Evolutionary conservation across 192 early-diverging fungal genomes (phyloP).

Genomic region (Coemansia sp.): DNA sequence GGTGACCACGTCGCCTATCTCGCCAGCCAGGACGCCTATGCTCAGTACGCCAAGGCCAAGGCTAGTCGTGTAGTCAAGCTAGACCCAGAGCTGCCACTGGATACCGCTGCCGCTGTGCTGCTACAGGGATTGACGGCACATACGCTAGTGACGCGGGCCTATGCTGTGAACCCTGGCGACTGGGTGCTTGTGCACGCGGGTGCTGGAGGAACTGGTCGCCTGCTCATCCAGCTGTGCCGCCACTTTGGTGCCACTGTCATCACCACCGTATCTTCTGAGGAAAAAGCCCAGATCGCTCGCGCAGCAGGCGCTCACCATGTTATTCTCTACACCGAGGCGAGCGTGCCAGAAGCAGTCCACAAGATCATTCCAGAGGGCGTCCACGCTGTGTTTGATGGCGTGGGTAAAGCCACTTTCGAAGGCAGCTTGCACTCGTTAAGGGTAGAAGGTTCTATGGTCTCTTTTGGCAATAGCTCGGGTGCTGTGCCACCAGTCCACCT

Average conservation of each 20-base stretch:
- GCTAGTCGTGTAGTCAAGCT: conserved; percentile 48
- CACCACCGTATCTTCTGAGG: conserved; percentile 71
- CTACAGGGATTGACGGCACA: conserved; percentile 85
- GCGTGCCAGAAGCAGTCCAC: conserved; percentile 64
- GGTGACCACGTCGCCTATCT: conserved; percentile 85
- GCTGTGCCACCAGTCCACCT: conserved; percentile 65
- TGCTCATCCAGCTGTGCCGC: conserved; percentile 76
- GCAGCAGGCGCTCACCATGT: conserved; percentile 67
- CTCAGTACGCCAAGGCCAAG: conserved; percentile 66
- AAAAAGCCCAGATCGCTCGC: conserved; percentile 65
- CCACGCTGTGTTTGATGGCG: conserved; percentile 82
- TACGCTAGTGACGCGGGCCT: conserved; percentile 66
- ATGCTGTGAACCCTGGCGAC: conserved; percentile 69
- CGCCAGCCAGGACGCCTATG: conserved; percentile 59
- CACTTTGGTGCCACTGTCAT: conserved; percentile 82
- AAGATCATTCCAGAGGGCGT: conserved; percentile 73
- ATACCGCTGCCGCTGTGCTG: conserved; percentile 63
- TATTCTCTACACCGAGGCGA: conserved; percentile 71
- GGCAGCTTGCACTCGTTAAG: conserved; percentile 63
- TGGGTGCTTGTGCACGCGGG: conserved; percentile 86
- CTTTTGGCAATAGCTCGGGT: conserved; percentile 89
- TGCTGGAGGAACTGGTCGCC: conserved; percentile 83
- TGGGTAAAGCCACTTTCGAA: conserved; percentile 88
- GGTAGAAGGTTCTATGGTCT: conserved; percentile 69
- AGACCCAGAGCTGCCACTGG: conserved; percentile 56